Evolutionary conservation across 768 basidiomycete genomes (phyloP).

Genomic region (Imleria badia): DNA sequence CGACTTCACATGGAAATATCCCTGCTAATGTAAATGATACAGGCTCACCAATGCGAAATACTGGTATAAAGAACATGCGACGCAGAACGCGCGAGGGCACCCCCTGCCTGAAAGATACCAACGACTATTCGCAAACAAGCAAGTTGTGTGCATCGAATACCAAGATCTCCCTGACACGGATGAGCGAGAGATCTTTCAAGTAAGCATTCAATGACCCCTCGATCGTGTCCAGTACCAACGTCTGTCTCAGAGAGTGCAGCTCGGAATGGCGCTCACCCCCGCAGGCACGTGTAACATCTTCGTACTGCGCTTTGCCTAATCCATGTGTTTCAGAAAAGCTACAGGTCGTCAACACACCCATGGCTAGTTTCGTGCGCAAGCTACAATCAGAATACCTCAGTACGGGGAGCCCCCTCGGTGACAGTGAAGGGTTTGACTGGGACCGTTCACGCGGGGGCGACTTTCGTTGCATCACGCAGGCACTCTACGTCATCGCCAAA

Average conservation of each 20-base stretch:
- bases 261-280: constrained; percentile 75
- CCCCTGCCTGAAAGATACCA: constrained; percentile 55
- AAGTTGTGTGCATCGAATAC: constrained; percentile 82
- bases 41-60: constrained; percentile 42
- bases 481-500: constrained; percentile 50
- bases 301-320: background rate
- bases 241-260: constrained; percentile 60
- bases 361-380: constrained; percentile 58
- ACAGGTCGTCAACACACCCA: constrained; percentile 60
- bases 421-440: constrained; percentile 45
- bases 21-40: background rate
- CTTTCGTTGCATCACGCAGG: constrained; percentile 57
- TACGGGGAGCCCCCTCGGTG: constrained; percentile 36
- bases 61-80: constrained; percentile 43
- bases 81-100: constrained; percentile 22
- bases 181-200: constrained; percentile 75
- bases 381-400: constrained; percentile 48
- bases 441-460: constrained; percentile 52
- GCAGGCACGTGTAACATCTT: constrained; percentile 42
- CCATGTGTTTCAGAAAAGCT: constrained; percentile 51
- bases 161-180: constrained; percentile 52
- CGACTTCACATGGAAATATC: fast-evolving
- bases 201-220: constrained; percentile 24
- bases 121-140: constrained; percentile 67
- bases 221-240: background rate